These are phyloP conservation scores for Filosporella fistucella DNA, from an alignment of 495 filamentous ascomycete genomes.

Conservation along the genomic window DNA sequence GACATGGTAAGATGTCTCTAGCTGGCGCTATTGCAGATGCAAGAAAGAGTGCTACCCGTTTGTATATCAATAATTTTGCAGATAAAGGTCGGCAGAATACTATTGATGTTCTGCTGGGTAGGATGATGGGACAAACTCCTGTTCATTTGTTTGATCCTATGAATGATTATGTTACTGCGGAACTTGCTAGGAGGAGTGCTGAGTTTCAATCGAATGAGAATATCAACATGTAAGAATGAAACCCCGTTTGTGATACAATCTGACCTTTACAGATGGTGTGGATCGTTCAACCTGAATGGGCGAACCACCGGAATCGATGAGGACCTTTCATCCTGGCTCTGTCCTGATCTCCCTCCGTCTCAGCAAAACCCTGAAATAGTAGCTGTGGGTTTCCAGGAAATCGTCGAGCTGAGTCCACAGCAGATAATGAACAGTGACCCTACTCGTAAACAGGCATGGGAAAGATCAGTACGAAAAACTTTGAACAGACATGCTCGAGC, in stretches of 20 bases:
- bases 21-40: constrained; percentile 93
- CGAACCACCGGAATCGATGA: constrained; percentile 66
- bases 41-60: constrained; percentile 84
- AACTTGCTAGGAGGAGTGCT: constrained; percentile 58
- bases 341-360: constrained; percentile 44
- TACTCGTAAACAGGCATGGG: constrained; percentile 77
- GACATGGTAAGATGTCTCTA: constrained; percentile 91
- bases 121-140: constrained; percentile 74
- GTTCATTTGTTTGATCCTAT: constrained; percentile 91
- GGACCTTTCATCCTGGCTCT: constrained; percentile 84
- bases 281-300: constrained; percentile 95
- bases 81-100: constrained; percentile 92
- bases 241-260: constrained; percentile 27
- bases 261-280: constrained; percentile 64
- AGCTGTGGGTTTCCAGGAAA: constrained; percentile 93
- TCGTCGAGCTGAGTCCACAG: constrained; percentile 92
- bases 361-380: constrained; percentile 70
- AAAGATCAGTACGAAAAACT: constrained; percentile 70
- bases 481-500: constrained; percentile 65
- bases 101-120: constrained; percentile 85
- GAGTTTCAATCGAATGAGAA: constrained; percentile 45
- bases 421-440: constrained; percentile 99
- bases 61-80: constrained; percentile 96
- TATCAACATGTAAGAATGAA: constrained; percentile 34
- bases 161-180: constrained; percentile 77